Conservation (phyloP, 805 yeast species). For the Zygosaccharomyces siamensis region DNA sequence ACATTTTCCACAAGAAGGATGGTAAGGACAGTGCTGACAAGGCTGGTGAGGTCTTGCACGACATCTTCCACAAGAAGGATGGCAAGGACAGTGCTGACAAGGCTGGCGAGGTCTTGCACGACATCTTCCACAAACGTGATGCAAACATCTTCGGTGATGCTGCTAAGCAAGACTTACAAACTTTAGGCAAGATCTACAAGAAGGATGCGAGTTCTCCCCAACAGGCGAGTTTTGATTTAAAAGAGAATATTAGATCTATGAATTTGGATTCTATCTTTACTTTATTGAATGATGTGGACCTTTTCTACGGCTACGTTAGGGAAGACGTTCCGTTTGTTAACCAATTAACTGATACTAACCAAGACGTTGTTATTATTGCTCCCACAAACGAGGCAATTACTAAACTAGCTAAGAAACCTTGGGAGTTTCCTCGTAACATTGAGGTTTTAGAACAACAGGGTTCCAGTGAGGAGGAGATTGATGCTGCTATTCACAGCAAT, state of each 20-base stretch:
- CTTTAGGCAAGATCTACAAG: not conserved
- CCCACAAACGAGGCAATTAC: conserved; percentile 63
- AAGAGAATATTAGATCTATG: conserved; percentile 7
- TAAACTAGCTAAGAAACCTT: conserved; percentile 55
- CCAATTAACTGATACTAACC: conserved; percentile 43
- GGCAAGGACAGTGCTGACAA: not conserved
- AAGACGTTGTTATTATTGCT: conserved; percentile 55
- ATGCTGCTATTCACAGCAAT: conserved; percentile 47
- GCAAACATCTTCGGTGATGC: not conserved
- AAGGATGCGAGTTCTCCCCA: conserved; percentile 2
- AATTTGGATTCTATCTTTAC: conserved; percentile 31
- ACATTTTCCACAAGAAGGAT: not conserved
- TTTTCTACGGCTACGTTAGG: conserved; percentile 68
- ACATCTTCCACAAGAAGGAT: not conserved
- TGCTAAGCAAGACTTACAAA: not conserved
- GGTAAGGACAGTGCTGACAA: not conserved
- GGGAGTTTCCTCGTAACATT: conserved; percentile 67
- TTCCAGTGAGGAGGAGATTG: conserved; percentile 41
- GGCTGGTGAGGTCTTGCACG: not conserved
- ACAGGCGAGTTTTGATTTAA: conserved; percentile 2
- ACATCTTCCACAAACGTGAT: not conserved
- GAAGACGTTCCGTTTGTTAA: conserved; percentile 48
- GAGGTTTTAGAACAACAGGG: conserved; percentile 26
- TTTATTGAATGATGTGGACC: conserved; percentile 42
- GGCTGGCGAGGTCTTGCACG: not conserved